These are phyloP conservation scores for Trichoderma citrinoviride DNA, from an alignment of 2,329 filamentous ascomycete species.

Conservation along the genomic window DNA sequence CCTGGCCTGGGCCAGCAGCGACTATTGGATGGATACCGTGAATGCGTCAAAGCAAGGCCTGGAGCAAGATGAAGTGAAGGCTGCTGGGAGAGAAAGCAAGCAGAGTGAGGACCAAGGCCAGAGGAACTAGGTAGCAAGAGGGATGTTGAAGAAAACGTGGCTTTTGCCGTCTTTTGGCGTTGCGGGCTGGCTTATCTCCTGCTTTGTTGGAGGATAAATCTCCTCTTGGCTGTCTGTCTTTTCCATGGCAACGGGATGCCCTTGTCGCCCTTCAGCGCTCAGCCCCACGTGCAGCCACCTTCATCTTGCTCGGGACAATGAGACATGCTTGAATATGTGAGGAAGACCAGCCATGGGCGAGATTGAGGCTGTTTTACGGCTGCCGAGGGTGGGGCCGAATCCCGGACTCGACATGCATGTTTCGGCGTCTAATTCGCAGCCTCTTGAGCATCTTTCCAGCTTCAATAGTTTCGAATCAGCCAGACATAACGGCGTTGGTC, in stretches of 20 bases:
- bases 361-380: not conserved
- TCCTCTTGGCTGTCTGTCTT: slow-evolving; percentile 8
- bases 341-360: not conserved
- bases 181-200: not conserved
- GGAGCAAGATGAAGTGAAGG: not conserved
- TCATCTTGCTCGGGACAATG: not conserved
- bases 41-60: not conserved
- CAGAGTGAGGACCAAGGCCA: not conserved
- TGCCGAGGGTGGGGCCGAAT: slow-evolving; percentile 15
- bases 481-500: not conserved
- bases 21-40: slow-evolving; percentile 9
- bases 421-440: not conserved
- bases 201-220: slow-evolving; percentile 4
- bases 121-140: not conserved
- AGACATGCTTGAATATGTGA: not conserved
- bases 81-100: not conserved
- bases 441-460: not conserved
- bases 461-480: not conserved
- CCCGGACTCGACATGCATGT: not conserved
- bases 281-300: slow-evolving; percentile 10
- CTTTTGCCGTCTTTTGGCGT: slow-evolving; percentile 8
- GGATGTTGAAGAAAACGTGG: slow-evolving; percentile 1
- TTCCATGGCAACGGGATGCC: slow-evolving; percentile 12
- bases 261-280: slow-evolving; percentile 7
- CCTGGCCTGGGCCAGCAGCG: not conserved